Percentiles rank a stretch among this genome's conserved stretches.
These are phyloP conservation scores for Rhynchospora breviuscula DNA, from an alignment of 176 grass and related monocot genomes.

Conservation along the genomic window DNA sequence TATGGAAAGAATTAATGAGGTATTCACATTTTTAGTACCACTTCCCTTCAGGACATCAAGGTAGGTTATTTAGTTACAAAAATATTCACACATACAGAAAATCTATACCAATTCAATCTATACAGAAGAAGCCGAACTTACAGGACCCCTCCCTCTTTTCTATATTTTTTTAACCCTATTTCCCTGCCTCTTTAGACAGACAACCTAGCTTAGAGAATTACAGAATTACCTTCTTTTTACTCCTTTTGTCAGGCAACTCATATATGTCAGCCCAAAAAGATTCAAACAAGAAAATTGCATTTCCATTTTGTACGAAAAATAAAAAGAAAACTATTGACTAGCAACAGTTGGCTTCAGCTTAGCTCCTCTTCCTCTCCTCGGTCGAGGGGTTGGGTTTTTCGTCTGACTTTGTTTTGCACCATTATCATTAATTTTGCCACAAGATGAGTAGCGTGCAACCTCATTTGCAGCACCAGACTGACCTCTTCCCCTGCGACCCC, in stretches of 20 bases:
- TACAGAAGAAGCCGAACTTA: neutral
- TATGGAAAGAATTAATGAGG: neutral
- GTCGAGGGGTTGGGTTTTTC: neutral
- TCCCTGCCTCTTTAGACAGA: neutral
- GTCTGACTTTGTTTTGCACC: neutral
- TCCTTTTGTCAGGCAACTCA: neutral
- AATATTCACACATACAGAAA: neutral
- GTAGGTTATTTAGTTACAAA: neutral
- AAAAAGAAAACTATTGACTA: neutral
- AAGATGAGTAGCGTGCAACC: neutral
- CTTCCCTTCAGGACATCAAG: neutral
- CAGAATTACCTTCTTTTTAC: neutral
- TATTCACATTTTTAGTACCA: neutral
- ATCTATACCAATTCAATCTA: slow-evolving; percentile 6
- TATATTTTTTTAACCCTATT: neutral
- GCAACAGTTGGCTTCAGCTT: neutral
- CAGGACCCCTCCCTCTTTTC: neutral
- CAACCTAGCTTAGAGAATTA: neutral
- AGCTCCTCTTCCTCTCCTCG: slow-evolving; percentile 20
- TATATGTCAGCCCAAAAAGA: neutral
- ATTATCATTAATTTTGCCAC: neutral
- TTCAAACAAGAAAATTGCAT: neutral
- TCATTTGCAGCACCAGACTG: neutral
- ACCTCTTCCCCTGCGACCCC: slow-evolving; percentile 5
- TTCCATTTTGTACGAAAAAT: neutral